A percentile compares a stretch with the other conserved stretches of the same genome.
phyloP scores from a whole-genome alignment of 1,284 basidiomycete species.

The Lignosus rhinocerotis region DNA sequence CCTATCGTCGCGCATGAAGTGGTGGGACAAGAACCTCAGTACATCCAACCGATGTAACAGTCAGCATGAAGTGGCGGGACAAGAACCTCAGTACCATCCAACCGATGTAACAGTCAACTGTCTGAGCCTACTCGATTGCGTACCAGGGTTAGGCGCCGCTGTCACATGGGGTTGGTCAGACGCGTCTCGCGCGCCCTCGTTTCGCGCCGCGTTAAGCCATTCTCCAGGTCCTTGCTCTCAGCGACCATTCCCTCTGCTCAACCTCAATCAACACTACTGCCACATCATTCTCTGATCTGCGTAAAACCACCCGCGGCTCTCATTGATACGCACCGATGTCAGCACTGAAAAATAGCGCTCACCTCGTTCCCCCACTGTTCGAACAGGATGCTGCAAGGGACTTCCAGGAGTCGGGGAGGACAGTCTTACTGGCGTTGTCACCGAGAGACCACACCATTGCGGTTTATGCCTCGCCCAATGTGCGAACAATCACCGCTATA shows the following conservation, averaged over 20 bases:
- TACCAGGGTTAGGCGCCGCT: too few species aligned
- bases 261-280: neutral
- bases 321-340: neutral
- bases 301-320: neutral
- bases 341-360: neutral
- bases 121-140: too few species aligned
- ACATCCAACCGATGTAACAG: too few species aligned
- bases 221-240: neutral
- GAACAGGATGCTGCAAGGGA: slow-evolving; percentile 20
- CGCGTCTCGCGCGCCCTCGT: too few species aligned
- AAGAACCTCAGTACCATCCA: too few species aligned
- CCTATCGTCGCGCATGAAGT: too few species aligned
- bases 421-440: slow-evolving; percentile 24
- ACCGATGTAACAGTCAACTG: too few species aligned
- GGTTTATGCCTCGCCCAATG: slow-evolving; percentile 26
- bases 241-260: neutral
- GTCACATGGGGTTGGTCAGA: too few species aligned
- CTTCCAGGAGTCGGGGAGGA: slow-evolving; percentile 28
- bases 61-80: too few species aligned
- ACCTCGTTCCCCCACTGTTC: slow-evolving; percentile 31
- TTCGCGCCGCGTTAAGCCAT: too few species aligned
- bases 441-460: slow-evolving; percentile 32
- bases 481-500: slow-evolving; percentile 5
- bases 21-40: too few species aligned
- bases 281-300: neutral